Base-by-base conservation (phyloP, 345 rosid species). In the Salix exigua region DNA sequence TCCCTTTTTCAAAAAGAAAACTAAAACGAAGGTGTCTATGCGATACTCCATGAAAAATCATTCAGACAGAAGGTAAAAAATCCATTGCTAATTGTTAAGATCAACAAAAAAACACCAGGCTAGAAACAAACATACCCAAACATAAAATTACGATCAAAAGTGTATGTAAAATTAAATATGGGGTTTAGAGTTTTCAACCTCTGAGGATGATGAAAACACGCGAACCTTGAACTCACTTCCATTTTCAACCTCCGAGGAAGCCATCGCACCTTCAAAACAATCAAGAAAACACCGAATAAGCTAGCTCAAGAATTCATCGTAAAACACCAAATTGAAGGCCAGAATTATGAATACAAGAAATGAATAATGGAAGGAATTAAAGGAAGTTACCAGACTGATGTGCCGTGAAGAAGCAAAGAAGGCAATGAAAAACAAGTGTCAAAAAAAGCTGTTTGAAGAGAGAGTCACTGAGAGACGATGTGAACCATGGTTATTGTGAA, bases 131-230 rank as follows among this genome's bases (percentile, higher is more conserved):
- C 30, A 60, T n/a, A 60, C 25, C 25, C 28, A 2, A 60, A 19
- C 10, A 60, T 21, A n/a, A 58, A 78, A 70, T 33, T 61, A 61
- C 67, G 28, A 38, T 63, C 51, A 48, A 70, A 14, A 11, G 62
- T n/a, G 2, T 7, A 62, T 10, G 6, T 5, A 19, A 26, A 71
- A 62, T 17, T 30, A 28, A 38, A n/a, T 8, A 58, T 25, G 33
- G 63, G 53, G 53, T 60, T 5, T 11, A 46, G 78, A 66, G 73
- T 60, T 73, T 73, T 76, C 40, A 60, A 90, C 94, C 89, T 90
- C 94, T 11, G 86, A 81, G 64, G 92, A 86, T 42, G 93, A 88
- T n/a, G 84, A 82, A 82, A 88, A 89, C 48, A 89, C 88, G 25
- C 80, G 90, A 82, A 81, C 89, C 78, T 86, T 85, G 28, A 76